Evolutionary conservation across 148 eudicot species (phyloP).

Genomic region (Oxyria digyna): DNA sequence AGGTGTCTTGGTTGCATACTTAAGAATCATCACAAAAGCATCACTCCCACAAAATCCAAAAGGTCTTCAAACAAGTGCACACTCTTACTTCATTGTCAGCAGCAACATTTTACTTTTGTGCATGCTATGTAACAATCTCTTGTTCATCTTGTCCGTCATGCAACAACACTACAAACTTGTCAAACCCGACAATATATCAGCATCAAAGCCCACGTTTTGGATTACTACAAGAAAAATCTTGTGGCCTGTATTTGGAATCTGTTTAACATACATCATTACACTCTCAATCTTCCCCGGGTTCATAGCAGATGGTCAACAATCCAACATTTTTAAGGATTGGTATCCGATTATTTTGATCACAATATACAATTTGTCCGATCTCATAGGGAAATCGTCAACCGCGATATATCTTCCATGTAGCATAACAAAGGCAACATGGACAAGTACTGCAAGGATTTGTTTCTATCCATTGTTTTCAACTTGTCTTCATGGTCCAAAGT

Average conservation of each 20-base stretch:
- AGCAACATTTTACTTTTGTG: conserved; percentile 35
- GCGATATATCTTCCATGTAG: conserved; percentile 30
- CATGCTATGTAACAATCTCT: conserved; percentile 52
- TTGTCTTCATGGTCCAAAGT: conserved; percentile 63
- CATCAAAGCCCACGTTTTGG: conserved; percentile 23
- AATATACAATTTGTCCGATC: conserved; percentile 53
- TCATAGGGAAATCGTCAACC: conserved; percentile 58
- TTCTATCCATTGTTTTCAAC: conserved; percentile 60
- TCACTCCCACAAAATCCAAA: conserved; percentile 50
- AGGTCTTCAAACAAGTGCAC: conserved; percentile 59
- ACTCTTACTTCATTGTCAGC: conserved; percentile 54
- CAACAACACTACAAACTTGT: conserved; percentile 37
- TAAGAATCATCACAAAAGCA: conserved; percentile 74
- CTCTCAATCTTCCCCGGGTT: conserved; percentile 84
- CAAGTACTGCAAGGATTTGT: conserved; percentile 47
- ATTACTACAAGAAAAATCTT: conserved; percentile 33
- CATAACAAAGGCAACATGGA: conserved; percentile 50
- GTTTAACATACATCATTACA: conserved; percentile 52
- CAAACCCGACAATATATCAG: conserved; percentile 9
- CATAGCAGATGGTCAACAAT: conserved; percentile 52
- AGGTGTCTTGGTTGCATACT: conserved; percentile 64
- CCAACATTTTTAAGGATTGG: conserved; percentile 53
- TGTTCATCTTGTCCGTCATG: conserved; percentile 48
- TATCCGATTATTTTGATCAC: conserved; percentile 59
- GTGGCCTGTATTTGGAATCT: conserved; percentile 52